phyloP scores from a whole-genome alignment of 1,139 yeast genomes.

The Taphrina sp. region DNA sequence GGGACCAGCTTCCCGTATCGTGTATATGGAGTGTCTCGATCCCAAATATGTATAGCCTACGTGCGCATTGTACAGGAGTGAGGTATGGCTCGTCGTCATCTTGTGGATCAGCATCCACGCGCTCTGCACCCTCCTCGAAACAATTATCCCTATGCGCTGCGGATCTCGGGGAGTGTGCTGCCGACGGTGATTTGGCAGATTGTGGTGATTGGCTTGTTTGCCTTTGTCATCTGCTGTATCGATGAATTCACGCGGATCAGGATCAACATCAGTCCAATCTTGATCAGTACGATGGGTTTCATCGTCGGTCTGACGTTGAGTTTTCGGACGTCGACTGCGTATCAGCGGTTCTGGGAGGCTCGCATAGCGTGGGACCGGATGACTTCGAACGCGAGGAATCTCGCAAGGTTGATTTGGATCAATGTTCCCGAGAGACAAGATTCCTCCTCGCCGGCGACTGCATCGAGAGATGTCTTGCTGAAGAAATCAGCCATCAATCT shows the following conservation, averaged over 20 bases:
- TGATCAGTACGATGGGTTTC: slow-evolving; percentile 37
- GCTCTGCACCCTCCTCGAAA: no score
- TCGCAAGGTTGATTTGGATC: slow-evolving; percentile 36
- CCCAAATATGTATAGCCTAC: no score
- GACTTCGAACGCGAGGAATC: slow-evolving; percentile 30
- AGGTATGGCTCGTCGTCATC: no score
- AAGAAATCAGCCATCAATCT: slow-evolving; percentile 36
- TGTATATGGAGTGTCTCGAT: no score
- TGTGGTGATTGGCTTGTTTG: slow-evolving; percentile 33
- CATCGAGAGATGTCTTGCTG: slow-evolving; percentile 31
- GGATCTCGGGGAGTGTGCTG: slow-evolving; percentile 37
- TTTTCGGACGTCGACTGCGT: slow-evolving; percentile 37
- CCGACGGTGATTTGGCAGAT: slow-evolving; percentile 36
- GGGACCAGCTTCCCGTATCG: no score
- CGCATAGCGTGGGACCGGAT: slow-evolving; percentile 31
- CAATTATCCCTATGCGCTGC: slow-evolving; percentile 35
- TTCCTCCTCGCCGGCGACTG: slow-evolving; percentile 13
- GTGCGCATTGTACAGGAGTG: no score
- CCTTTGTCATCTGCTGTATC: slow-evolving; percentile 32
- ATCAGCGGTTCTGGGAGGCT: slow-evolving; percentile 38
- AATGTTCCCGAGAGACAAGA: slow-evolving; percentile 12
- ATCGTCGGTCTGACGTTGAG: slow-evolving; percentile 37
- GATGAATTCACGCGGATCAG: slow-evolving; percentile 28
- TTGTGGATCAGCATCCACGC: no score
- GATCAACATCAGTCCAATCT: slow-evolving; percentile 35